Evolutionary conservation across 768 basidiomycete species (phyloP), one percentile per base, ranked within the genome.

Genomic region (Mycena capillaripes): DNA sequence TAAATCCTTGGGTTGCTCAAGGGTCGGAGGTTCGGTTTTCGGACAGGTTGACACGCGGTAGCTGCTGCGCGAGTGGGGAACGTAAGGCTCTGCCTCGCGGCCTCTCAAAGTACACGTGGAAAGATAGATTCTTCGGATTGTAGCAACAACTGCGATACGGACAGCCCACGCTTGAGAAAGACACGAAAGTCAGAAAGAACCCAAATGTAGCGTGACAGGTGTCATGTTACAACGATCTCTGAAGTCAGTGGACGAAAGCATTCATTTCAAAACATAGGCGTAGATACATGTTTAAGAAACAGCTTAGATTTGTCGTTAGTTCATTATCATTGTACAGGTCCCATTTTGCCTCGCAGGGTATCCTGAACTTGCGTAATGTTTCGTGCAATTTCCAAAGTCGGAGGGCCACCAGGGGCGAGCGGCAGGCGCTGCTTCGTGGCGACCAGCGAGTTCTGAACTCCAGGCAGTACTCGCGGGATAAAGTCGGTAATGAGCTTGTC

Each of bases 401-500:
- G 88, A 46, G 92, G 85, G 64, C 90, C 90, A 75, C 92, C 92
- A 70, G 94, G 94, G 75, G 95, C 88, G 75, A 95, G 92, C 16
- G 89, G 87, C 38, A 95, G 86, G 55, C 94, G 91, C 79, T 95
- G 93, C 81, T 94, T 94, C 69, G 93, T 94, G 59, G 90, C 90
- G 77, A 92, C 91, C 68, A 96, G 84, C 79, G 90, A 91, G 65
- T 88, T 86, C 79, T 94, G 93, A 58, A 95, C 93, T 74, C 89
- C 93, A 32, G 93, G 93, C 56, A 96, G 85, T 44, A 96, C 94
- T 58, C 94, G 92, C 25, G 92, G 90, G 64, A 93, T 90, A 80
- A 95, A 96, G 65, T 94, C 92, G 25, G 92, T 88, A 76, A 95
- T 95, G 38, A 95, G 86, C 73, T 93, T 93, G 81, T 95, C 93